phyloP scores from a whole-genome alignment of 1,284 basidiomycete species.

The Thelephora terrestris region DNA sequence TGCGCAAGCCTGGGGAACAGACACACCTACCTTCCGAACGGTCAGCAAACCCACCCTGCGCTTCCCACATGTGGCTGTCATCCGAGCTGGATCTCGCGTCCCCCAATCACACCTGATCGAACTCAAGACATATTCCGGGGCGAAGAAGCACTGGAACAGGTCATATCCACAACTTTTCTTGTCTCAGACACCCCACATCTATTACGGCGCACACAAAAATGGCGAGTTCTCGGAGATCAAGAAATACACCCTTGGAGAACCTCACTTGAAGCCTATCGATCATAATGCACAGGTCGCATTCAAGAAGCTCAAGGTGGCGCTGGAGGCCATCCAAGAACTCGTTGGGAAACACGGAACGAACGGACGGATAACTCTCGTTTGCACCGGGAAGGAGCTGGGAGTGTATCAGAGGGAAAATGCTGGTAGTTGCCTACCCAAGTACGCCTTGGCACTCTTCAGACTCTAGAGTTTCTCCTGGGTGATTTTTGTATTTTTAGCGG shows the following conservation, averaged over 20 bases:
- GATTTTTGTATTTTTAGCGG: too few species aligned
- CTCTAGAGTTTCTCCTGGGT: too few species aligned
- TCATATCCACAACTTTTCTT: constrained; percentile 31
- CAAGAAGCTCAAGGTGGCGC: constrained; percentile 29
- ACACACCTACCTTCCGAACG: constrained; percentile 12
- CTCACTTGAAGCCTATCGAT: constrained; percentile 24
- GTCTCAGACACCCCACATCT: constrained; percentile 28
- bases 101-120: constrained; percentile 30
- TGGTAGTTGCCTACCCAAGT: too few species aligned
- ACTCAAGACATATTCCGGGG: constrained; percentile 25
- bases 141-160: constrained; percentile 24
- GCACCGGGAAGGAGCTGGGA: constrained; percentile 11
- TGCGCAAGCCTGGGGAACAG: constrained; percentile 31
- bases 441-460: too few species aligned
- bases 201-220: constrained; percentile 24
- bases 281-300: constrained; percentile 24
- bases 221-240: constrained; percentile 28
- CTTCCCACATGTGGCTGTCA: constrained; percentile 7
- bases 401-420: too few species aligned
- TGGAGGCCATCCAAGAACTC: constrained; percentile 31
- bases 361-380: constrained; percentile 38
- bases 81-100: constrained; percentile 16
- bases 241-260: constrained; percentile 28
- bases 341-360: constrained; percentile 31
- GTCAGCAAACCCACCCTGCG: neutral